Base-by-base conservation (phyloP, 139 green algal species). In the Astrephomene gubernaculifera region DNA sequence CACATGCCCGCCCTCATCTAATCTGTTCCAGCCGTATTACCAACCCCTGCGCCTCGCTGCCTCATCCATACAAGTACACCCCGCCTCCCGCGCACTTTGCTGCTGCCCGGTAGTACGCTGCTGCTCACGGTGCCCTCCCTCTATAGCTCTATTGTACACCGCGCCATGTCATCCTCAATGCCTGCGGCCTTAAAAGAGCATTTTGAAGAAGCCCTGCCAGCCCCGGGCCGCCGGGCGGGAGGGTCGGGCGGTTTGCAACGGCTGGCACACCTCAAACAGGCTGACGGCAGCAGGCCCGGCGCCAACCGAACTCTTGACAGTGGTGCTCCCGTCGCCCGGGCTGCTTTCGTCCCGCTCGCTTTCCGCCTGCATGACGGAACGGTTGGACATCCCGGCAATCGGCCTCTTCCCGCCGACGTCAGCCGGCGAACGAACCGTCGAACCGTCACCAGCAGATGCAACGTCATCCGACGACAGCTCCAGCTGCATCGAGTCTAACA, bases 121-220 rank as follows among this genome's bases (percentile, higher is more conserved):
- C 12, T 25, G 49, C 49, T 57, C 49, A 17, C 49, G 49, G 17
- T 25, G 12, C 49, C 49, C 49, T 17, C 17, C 49, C 17, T 57
- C 12, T 25, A 57, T 57, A 25, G 49, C 49, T 25, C 49, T 17
- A 57, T 17, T 12, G 17, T 57, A 17, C 49, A 57, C 49, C 49
- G 12, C 49, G 49, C 17, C 17, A 57, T 25, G 12, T 57, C 17
- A 57, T 12, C 12, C 12, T 17, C 12, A 57, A 57, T 12, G 49
- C 49, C 12, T 57, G 17, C 49, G 12, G 49, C 49, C 49, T 12
- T 25, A 25, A 12, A 57, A 60, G n/a, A 29, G 43, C 70, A 33
- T 63, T 21, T 14, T 54, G 14, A 83, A n/a, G 76, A 83, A 83
- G 60, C 54, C 60, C 60, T 72, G 60, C 76, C 76, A 83, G 57